Base-by-base conservation (phyloP, 2,329 filamentous ascomycete species). In the Cladosporium halotolerans region DNA sequence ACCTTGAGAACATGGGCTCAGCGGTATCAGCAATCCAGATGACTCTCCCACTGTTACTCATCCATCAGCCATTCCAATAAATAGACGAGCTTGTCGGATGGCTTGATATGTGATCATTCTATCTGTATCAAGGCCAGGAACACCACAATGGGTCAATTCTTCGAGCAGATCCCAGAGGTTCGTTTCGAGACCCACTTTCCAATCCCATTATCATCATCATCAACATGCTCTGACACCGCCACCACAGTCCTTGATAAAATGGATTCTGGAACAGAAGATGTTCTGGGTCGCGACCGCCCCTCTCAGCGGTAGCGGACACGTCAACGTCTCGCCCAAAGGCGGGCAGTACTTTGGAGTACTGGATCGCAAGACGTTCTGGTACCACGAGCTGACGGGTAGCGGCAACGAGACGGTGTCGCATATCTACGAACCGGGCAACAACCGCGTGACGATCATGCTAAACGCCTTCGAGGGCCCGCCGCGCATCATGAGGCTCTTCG, bases 321-420 rank as follows among this genome's bases (percentile, higher is more conserved):
- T 76, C 58, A 76, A 76, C 56, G 66, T 75, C 57, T 73, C 71
- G 0, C 73, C 73, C 2, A 76, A 76, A 59, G 73, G 73, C 52
- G 72, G 72, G 5, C 16, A 42, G n/a, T 71, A 70, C 55, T 73
- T 74, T 53, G 72, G 73, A 28, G 65, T 76, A 19, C 43, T 71
- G 3, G 65, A 68, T 32, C 60, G 68, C 6, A 66, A 62, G 4
- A 65, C 66, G 0, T 76, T 75, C 61, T 75, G 72, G 71, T 76
- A 73, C 56, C 66, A 73, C 58, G 73, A 76, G 50, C 63, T 75
- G 0, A 68, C 66, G 1, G 73, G 73, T 10, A 68, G 63, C 11
- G 73, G 73, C 7, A 63, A 70, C n/a, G 73, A 76, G 57, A 76
- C 73, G 0, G 70, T 72, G 31, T 64, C 67, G 0, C 73, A 76